These are phyloP conservation scores for Rhypophila decipiens DNA, from an alignment of 495 filamentous ascomycete genomes.

Conservation along the genomic window DNA sequence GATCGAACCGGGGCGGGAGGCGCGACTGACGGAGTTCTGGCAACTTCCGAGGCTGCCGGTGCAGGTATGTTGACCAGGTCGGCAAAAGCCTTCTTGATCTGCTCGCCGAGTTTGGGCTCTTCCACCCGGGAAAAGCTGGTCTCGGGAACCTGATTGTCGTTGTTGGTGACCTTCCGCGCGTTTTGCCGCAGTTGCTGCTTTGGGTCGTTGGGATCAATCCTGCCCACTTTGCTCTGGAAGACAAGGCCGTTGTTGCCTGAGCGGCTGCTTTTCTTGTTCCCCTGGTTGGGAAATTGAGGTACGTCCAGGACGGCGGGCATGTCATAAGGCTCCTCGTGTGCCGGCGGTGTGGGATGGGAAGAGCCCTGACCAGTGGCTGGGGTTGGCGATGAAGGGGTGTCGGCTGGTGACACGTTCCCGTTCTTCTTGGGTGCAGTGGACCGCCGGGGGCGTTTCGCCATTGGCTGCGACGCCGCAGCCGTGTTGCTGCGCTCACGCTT, in stretches of 20 bases:
- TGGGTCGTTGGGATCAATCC: constrained; percentile 21
- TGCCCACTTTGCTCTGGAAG: constrained; percentile 25
- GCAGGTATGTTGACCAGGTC: no score
- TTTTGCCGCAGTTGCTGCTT: constrained; percentile 19
- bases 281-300: constrained; percentile 19
- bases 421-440: constrained; percentile 25
- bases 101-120: constrained; percentile 1
- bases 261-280: constrained; percentile 18
- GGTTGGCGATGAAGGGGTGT: constrained; percentile 19
- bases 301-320: constrained; percentile 26
- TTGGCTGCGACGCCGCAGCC: constrained; percentile 18
- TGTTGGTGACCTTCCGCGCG: constrained; percentile 18
- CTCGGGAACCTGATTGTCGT: not conserved
- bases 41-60: no score
- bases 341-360: constrained; percentile 1
- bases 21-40: no score
- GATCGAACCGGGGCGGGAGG: constrained; percentile 10
- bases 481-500: constrained; percentile 11
- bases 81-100: not conserved
- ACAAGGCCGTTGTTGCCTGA: constrained; percentile 11
- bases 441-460: constrained; percentile 20
- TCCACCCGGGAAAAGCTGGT: constrained; percentile 11
- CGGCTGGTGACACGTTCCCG: constrained; percentile 30
- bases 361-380: constrained; percentile 2
- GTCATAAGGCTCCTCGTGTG: constrained; percentile 20